phyloP scores from a whole-genome alignment of 2,329 filamentous ascomycete species.

The Hymenoscyphus scutula region DNA sequence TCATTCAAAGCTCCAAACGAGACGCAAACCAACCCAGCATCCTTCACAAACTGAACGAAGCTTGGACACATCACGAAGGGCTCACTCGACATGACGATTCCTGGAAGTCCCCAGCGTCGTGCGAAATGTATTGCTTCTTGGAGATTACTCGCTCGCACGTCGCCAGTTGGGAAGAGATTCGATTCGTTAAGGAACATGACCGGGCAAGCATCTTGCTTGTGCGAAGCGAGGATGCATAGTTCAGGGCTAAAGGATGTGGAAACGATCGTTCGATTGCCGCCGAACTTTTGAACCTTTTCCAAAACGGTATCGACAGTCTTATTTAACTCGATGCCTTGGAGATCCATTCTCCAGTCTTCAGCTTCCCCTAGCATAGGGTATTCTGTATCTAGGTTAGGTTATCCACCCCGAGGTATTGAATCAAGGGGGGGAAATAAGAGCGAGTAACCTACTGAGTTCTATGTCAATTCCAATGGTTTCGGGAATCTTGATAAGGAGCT shows the following conservation, averaged over 20 bases:
- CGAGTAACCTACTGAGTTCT: slow-evolving; percentile 1
- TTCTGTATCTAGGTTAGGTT: slow-evolving; percentile 12
- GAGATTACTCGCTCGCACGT: slow-evolving; percentile 17
- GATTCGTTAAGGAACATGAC: slow-evolving; percentile 19
- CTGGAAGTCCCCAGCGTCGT: slow-evolving; percentile 12
- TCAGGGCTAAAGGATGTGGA: slow-evolving; percentile 18
- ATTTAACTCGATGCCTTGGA: slow-evolving; percentile 15
- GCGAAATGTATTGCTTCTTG: slow-evolving; percentile 19
- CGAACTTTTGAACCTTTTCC: slow-evolving; percentile 2
- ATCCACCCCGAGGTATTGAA: not conserved
- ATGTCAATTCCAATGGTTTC: slow-evolving; percentile 9
- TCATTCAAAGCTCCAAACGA: slow-evolving; percentile 15
- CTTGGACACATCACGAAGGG: slow-evolving; percentile 13
- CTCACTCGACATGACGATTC: slow-evolving; percentile 12
- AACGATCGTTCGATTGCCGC: slow-evolving; percentile 11
- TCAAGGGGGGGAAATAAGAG: not conserved
- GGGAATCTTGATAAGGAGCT: slow-evolving; percentile 17
- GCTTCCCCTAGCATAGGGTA: slow-evolving; percentile 22
- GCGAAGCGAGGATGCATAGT: slow-evolving; percentile 17
- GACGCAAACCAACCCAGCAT: slow-evolving; percentile 15
- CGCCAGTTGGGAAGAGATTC: slow-evolving; percentile 13
- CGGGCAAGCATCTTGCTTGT: slow-evolving; percentile 17
- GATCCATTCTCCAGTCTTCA: slow-evolving; percentile 18
- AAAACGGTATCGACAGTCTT: slow-evolving; percentile 14
- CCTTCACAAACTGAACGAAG: slow-evolving; percentile 14